Percentiles rank a stretch among this genome's conserved stretches.
These are phyloP conservation scores for Fusarium sp. DNA, from an alignment of 2,329 filamentous ascomycete species.

Conservation along the genomic window DNA sequence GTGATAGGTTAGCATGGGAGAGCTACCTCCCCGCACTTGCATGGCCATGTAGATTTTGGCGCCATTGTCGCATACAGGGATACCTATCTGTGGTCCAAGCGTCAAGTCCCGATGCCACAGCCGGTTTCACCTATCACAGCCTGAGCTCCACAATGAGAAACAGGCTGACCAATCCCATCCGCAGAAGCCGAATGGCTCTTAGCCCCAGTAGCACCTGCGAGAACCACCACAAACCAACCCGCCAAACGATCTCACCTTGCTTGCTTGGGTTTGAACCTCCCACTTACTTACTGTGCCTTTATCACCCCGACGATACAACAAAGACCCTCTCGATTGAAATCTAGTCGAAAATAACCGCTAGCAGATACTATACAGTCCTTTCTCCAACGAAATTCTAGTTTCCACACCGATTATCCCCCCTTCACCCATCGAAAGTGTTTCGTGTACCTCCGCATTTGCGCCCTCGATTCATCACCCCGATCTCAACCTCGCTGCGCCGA, in stretches of 20 bases:
- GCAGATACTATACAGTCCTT: slow-evolving; percentile 1
- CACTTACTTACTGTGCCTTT: slow-evolving; percentile 2
- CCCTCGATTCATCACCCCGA: slow-evolving; percentile 27
- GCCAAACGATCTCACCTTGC: slow-evolving; percentile 29
- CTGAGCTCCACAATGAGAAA: slow-evolving; percentile 16
- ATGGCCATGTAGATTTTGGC: slow-evolving; percentile 23
- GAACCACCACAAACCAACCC: slow-evolving; percentile 35
- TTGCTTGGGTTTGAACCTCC: slow-evolving; percentile 28
- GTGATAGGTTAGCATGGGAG: not conserved
- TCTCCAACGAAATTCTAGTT: not conserved
- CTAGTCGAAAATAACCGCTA: not conserved
- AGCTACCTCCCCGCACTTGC: slow-evolving; percentile 38
- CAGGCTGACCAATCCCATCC: slow-evolving; percentile 28
- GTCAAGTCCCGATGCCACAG: slow-evolving; percentile 25
- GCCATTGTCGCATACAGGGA: slow-evolving; percentile 15
- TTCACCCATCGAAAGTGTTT: not conserved
- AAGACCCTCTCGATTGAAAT: not conserved
- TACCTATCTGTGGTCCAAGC: slow-evolving; percentile 33
- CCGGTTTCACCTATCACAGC: slow-evolving; percentile 33
- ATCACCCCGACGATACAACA: slow-evolving; percentile 10
- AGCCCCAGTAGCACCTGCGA: slow-evolving; percentile 35
- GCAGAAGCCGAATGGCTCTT: slow-evolving; percentile 28
- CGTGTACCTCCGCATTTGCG: slow-evolving; percentile 33
- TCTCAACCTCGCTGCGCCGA: slow-evolving; percentile 22
- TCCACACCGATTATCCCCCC: not conserved